Base-by-base conservation (phyloP, 2,329 filamentous ascomycete species). In the Aspergillus udagawae region DNA sequence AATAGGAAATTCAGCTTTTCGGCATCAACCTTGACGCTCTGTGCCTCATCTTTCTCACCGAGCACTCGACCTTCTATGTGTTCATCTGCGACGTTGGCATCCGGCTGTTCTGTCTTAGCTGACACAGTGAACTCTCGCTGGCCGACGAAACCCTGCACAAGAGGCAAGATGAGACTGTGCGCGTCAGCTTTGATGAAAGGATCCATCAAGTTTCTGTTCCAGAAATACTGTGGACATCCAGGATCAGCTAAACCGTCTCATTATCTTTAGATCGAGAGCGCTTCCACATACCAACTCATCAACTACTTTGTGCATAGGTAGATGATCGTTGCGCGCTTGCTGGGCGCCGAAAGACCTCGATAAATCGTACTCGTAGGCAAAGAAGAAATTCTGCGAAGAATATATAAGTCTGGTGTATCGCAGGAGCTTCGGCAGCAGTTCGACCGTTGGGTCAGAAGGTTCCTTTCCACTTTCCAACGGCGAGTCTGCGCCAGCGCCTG, bases 101-200 rank as follows among this genome's bases (percentile, higher is more conserved):
- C 45, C n/a, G 60, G 60, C 44, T 57, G 35, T 14, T 65, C 56
- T 10, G 65, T 38, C 4, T 55, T 55, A 49, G 62, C 70, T 29
- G 91, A 88, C 25, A 92, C 85, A 8, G 86, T 83, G 70, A 99
- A 97, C 2, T 86, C 80, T 60, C 85, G 82, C 73, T 97, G 94
- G 1, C 93, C 93, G 21, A 99, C 85, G 65, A 97, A 99, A 0
- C 94, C 94, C 74, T 97, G 94, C 75, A 99, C 89, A 3, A 99
- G 66, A 1, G 94, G 94, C 23, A 97, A 76, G 1, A 89, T 81
- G 54, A 96, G 82, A 0, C 80, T 78, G 65, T 91, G 84, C 23
- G 90, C 84, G 0, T 89, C 86, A n/a, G 83, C 81, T 20, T 89
- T 83, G 50, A 91, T 83, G 60, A 99, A 92, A 0, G 89, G 87